Base-by-base conservation (phyloP, 2,329 filamentous ascomycete genomes). In the Colletotrichum lupini region DNA sequence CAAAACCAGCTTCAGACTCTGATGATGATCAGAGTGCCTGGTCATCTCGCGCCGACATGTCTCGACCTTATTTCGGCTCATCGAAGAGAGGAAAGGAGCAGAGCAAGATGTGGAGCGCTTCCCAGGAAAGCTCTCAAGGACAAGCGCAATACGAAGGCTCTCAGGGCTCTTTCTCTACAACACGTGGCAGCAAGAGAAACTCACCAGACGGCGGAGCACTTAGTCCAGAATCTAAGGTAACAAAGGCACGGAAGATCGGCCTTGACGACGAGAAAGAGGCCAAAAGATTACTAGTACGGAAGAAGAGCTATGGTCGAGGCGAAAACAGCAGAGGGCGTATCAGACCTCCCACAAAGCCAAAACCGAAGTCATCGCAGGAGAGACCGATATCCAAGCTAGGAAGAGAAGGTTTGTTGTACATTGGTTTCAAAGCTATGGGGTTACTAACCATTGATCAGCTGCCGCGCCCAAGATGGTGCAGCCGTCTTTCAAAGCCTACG, bases 401-500 rank as follows among this genome's bases (percentile, higher is more conserved):
- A n/a, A 61, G 52, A 49, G 56, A 71, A 71, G 61, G 71, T 73
- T 56, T 2, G 71, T 35, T 37, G 19, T 16, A 12, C 4, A 12
- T 26, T 8, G 22, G 16, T 9, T 9, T 4, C 19, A 22, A 22
- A n/a, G 8, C 24, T 11, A 7, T 26, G 24, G 14, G 22, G 26
- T 19, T 66, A n/a, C 71, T 73, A 22, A 73, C 32, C 9, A 42
- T 9, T 26, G 9, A 8, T 5, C 28, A 71, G 71, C 42, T 49
- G 12, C 26, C 12, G 55, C 32, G 19, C 67, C 67, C 26, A 56
- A 71, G 37, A 60, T 24, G 22, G 30, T 35, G 3, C 26, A 28
- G 35, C 71, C 71, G 24, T 65, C 60, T 11, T 73, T 73, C 55
- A 73, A 73, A 57, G 68, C 71, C 37, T 73, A 73, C 9, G 67